Evolutionary conservation across 2,329 filamentous ascomycete genomes (phyloP).

Genomic region (Colletotrichum sp.): DNA sequence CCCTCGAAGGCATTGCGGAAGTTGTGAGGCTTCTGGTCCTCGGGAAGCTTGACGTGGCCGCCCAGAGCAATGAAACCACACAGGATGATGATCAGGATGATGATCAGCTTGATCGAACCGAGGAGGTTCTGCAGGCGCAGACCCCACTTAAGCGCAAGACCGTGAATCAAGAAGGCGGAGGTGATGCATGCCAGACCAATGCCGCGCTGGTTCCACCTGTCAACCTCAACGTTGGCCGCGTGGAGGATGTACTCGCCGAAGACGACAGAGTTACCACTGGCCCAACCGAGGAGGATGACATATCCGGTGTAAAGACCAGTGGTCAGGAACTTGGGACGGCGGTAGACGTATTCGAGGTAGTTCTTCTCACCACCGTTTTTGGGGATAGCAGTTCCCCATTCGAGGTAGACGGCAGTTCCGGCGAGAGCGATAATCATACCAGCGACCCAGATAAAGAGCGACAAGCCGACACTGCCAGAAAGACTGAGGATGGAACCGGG

Average conservation of each 20-base stretch:
- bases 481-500: constrained; percentile 62
- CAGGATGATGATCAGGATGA: constrained; percentile 70
- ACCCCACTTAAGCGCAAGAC: constrained; percentile 67
- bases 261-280: constrained; percentile 70
- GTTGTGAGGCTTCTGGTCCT: constrained; percentile 62
- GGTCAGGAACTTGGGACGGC: constrained; percentile 63
- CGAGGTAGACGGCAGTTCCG: constrained; percentile 69
- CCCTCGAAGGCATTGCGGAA: constrained; percentile 69
- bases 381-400: constrained; percentile 70
- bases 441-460: constrained; percentile 67
- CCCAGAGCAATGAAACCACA: constrained; percentile 66
- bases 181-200: constrained; percentile 72
- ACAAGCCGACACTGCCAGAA: constrained; percentile 65
- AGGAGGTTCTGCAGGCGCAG: constrained; percentile 71
- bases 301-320: constrained; percentile 67
- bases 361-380: constrained; percentile 71
- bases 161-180: constrained; percentile 69
- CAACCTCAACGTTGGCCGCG: constrained; percentile 66
- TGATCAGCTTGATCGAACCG: constrained; percentile 68
- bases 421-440: constrained; percentile 67
- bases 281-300: constrained; percentile 69
- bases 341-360: constrained; percentile 70
- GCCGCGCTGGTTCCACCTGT: constrained; percentile 70
- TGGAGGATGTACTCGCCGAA: constrained; percentile 75
- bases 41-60: constrained; percentile 59